phyloP scores from a whole-genome alignment of 345 rosid species.

The Brassica rapa region DNA sequence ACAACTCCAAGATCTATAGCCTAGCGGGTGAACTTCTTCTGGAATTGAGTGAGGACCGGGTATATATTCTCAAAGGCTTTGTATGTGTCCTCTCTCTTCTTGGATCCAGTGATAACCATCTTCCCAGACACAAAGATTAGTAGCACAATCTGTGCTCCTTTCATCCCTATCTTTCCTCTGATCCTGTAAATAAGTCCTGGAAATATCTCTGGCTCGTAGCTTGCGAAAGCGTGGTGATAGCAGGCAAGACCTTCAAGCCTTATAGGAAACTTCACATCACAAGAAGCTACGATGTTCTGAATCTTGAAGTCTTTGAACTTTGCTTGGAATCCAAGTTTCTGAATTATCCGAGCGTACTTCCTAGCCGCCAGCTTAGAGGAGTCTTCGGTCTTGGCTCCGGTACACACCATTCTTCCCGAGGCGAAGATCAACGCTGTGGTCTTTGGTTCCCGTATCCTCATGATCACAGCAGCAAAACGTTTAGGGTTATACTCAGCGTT shows the following conservation, averaged over 20 bases:
- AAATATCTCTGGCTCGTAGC: conserved; percentile 91
- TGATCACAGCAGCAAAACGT: conserved; percentile 7
- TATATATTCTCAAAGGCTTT: conserved; percentile 92
- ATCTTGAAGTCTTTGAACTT: conserved; percentile 1
- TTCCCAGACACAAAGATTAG: conserved; percentile 95
- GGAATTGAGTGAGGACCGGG: conserved; percentile 90
- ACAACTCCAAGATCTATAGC: not conserved
- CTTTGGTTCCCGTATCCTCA: conserved; percentile 9
- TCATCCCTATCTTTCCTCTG: conserved; percentile 41
- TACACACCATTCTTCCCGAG: conserved; percentile 3
- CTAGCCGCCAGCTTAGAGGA: not conserved
- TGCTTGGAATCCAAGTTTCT: not conserved
- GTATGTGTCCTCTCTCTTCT: conserved; percentile 91
- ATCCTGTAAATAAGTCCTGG: conserved; percentile 94
- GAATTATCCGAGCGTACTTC: not conserved
- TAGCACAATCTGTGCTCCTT: not conserved
- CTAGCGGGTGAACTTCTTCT: conserved; percentile 72
- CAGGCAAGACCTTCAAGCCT: not conserved
- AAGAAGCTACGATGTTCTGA: conserved; percentile 3
- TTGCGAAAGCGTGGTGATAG: not conserved
- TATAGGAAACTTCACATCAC: conserved; percentile 1
- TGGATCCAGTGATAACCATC: conserved; percentile 95
- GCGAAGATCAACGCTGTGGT: not conserved
- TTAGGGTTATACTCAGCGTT: conserved; percentile 9
- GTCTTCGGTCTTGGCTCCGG: conserved; percentile 9